Evolutionary conservation across 371 early-diverging fungal genomes (phyloP).

Genomic region (Rhizopus stolonifer): DNA sequence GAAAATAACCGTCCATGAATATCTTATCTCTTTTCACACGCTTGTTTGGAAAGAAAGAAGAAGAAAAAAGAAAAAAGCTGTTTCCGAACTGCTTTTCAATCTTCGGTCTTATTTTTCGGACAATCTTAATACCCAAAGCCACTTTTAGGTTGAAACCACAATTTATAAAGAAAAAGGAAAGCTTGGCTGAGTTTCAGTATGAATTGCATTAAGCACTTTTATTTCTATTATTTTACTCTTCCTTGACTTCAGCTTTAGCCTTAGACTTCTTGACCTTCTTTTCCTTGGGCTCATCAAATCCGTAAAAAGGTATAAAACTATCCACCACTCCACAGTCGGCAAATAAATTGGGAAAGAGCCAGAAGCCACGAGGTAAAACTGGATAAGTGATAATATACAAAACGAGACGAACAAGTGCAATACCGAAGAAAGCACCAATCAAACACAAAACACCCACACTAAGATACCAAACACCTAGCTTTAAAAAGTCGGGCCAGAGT

Average conservation of each 20-base stretch:
- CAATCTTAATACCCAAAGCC: constrained; percentile 1
- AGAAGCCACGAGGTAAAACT: constrained; percentile 85
- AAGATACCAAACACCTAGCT: constrained; percentile 90
- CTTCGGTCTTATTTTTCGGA: constrained; percentile 6
- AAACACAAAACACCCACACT: constrained; percentile 85
- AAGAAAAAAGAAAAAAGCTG: not conserved
- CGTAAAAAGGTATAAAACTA: constrained; percentile 96
- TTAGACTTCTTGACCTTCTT: constrained; percentile 21
- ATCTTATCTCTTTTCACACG: constrained; percentile 13
- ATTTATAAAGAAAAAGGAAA: too few relatives aligned
- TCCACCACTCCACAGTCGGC: constrained; percentile 98
- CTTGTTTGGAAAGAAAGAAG: not conserved
- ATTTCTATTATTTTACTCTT: too few relatives aligned
- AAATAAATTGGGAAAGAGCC: constrained; percentile 99
- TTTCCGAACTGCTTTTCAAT: constrained; percentile 3
- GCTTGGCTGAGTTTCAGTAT: too few relatives aligned
- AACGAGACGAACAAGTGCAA: constrained; percentile 89
- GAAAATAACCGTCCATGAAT: constrained; percentile 33
- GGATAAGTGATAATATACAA: constrained; percentile 83
- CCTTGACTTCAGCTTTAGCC: too few relatives aligned
- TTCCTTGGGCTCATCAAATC: constrained; percentile 74
- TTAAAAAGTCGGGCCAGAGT: constrained; percentile 91
- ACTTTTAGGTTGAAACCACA: not conserved
- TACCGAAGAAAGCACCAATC: constrained; percentile 87
- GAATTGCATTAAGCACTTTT: too few relatives aligned